Evolutionary conservation across 352 stramenopile species (phyloP).

Genomic region (Phytophthora pseudosyringae): DNA sequence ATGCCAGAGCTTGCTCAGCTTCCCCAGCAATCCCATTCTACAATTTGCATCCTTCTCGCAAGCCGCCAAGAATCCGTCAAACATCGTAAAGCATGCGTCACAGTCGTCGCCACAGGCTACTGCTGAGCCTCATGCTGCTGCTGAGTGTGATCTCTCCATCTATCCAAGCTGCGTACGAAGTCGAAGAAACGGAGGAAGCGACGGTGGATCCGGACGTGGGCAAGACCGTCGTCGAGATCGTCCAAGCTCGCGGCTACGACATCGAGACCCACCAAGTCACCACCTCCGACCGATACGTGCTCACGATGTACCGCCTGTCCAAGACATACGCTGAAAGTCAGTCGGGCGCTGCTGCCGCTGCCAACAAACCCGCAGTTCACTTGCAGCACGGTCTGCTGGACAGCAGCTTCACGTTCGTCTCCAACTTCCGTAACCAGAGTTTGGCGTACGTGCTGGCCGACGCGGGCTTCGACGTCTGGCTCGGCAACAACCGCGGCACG

Average conservation of each 20-base stretch:
- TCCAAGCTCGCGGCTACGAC: conserved; percentile 49
- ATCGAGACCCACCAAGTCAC: conserved; percentile 21
- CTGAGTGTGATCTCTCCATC: conserved; percentile 3
- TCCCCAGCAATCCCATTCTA: conserved; percentile 2
- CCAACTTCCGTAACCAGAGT: conserved; percentile 63
- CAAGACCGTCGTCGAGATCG: conserved; percentile 35
- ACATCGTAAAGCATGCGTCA: conserved; percentile 7
- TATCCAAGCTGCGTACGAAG: conserved; percentile 5
- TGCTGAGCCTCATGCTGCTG: conserved; percentile 4
- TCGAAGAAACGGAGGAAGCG: conserved; percentile 4
- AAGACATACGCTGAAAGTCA: conserved; percentile 18
- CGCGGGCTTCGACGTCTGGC: conserved; percentile 64
- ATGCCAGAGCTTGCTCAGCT: not conserved
- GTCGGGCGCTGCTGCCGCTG: conserved; percentile 8
- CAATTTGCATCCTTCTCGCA: conserved; percentile 1
- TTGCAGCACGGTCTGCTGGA: conserved; percentile 63
- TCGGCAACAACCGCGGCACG: conserved; percentile 68
- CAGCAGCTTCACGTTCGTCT: conserved; percentile 62
- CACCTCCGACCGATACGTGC: conserved; percentile 15
- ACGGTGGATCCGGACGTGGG: conserved; percentile 14
- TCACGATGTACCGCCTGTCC: conserved; percentile 20
- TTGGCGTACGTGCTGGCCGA: conserved; percentile 60
- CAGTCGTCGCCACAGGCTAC: not conserved
- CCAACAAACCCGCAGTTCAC: conserved; percentile 59
- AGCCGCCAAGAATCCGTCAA: not conserved